Evolutionary conservation across 2,329 filamentous ascomycete species (phyloP).

Genomic region (Xylariales sp.): DNA sequence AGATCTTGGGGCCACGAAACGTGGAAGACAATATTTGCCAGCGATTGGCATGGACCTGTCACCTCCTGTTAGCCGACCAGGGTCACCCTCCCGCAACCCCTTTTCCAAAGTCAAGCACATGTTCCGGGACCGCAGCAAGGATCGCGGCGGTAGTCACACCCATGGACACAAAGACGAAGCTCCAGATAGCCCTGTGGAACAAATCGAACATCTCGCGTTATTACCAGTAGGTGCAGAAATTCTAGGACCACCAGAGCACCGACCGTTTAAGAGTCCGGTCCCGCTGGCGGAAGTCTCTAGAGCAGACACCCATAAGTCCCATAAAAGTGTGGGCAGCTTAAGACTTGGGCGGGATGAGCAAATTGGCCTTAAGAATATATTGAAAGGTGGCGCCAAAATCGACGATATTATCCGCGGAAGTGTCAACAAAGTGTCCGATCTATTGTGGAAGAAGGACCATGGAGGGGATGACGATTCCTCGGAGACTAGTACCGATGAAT

Average conservation of each 20-base stretch:
- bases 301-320: conserved; percentile 44
- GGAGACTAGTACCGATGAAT: conserved; percentile 42
- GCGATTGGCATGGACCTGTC: conserved; percentile 61
- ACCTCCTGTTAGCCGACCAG: conserved; percentile 55
- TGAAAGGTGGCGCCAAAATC: conserved; percentile 68
- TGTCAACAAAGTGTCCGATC: conserved; percentile 52
- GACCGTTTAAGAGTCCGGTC: conserved; percentile 32
- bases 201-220: conserved; percentile 16
- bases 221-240: conserved; percentile 22
- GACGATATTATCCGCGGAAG: conserved; percentile 64
- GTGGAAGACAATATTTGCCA: conserved; percentile 48
- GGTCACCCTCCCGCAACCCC: conserved; percentile 60
- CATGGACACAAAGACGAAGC: conserved; percentile 28
- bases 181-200: conserved; percentile 22
- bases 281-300: conserved; percentile 28
- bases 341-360: conserved; percentile 38
- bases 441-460: conserved; percentile 52
- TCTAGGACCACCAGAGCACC: conserved; percentile 21
- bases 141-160: conserved; percentile 30
- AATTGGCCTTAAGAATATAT: conserved; percentile 65
- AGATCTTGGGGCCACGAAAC: conserved; percentile 37
- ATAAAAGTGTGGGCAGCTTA: conserved; percentile 45
- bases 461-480: conserved; percentile 27
- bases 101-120: conserved; percentile 52
- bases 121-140: conserved; percentile 50